Base-by-base conservation (phyloP, 2,329 filamentous ascomycete species). In the Cytospora piceicola region DNA sequence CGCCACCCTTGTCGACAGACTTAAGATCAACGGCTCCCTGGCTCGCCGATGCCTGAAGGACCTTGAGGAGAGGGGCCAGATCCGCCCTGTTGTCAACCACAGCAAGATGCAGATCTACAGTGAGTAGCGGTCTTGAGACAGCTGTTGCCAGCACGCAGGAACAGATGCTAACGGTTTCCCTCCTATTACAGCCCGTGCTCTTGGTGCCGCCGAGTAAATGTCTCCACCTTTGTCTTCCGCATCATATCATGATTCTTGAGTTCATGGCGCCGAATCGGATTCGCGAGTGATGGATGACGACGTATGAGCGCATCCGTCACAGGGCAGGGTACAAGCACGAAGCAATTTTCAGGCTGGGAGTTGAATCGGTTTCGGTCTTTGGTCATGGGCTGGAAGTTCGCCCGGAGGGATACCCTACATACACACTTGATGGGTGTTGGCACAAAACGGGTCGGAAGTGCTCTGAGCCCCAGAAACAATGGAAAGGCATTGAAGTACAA, bases 11-110 rank as follows among this genome's bases (percentile, higher is more conserved):
- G 95, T 99, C 88, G 95, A 99, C 85, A 90, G 95, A 83, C 89
- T 99, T 83, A 99, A 99, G 93, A 96, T 99, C 88, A 99, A 99
- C 87, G 96, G 95, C 79, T 97, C 93, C 76, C 86, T 99, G 78
- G 95, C 95, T 74, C 90, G 95, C 79, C 85, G 88, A 84, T 94
- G 92, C 82, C 86, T 98, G 74, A 85, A 85, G 79, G 94, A 98
- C 79, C 88, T 98, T 76, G 94, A 98, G 90, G 93, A 96, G 88
- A 95, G 94, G 89, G 95, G 94, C 76, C 88, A 93, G 83, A 99
- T 99, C 87, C 97, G 95, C 90, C 94, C 96, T 83, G 88, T 99
- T 76, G 93, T 98, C 73, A 88, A 88, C 74, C 96, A 99, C 89
- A 94, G 90, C 86, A 95, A 94, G 87, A 90, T 97, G 88, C 92